Conservation (phyloP, 805 yeast species). For the Cyberlindnera euphorbiae region DNA sequence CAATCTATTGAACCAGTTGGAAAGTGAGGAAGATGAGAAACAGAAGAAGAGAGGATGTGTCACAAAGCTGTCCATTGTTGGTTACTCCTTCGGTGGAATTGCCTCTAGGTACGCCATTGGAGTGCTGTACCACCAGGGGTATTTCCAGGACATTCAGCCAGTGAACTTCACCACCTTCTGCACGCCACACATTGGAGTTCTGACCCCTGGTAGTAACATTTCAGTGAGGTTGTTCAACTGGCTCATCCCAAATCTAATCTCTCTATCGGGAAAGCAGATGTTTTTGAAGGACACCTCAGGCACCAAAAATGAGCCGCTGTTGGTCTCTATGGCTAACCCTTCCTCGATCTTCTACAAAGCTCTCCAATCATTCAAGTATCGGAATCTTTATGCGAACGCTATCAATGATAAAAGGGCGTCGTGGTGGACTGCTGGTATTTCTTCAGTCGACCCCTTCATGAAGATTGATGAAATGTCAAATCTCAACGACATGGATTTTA, state of each 20-base stretch:
- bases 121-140: conserved; percentile 47
- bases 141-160: conserved; percentile 52
- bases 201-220: conserved; percentile 52
- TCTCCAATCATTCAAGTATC: conserved; percentile 46
- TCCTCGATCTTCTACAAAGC: conserved; percentile 56
- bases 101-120: conserved; percentile 78
- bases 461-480: conserved; percentile 39
- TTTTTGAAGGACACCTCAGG: conserved; percentile 48
- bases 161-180: conserved; percentile 57
- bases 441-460: conserved; percentile 54
- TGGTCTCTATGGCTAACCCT: conserved; percentile 61
- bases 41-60: conserved; percentile 33
- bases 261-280: conserved; percentile 70
- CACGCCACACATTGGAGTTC: conserved; percentile 65
- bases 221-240: conserved; percentile 54
- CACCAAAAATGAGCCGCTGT: conserved; percentile 41
- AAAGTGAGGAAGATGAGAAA: conserved; percentile 3
- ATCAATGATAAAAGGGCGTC: conserved; percentile 77
- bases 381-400: conserved; percentile 66
- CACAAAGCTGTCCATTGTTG: conserved; percentile 65
- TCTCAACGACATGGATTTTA: conserved; percentile 34
- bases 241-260: conserved; percentile 60
- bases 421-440: conserved; percentile 79
- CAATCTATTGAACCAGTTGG: conserved; percentile 16
- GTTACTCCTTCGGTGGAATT: conserved; percentile 84